Base-by-base conservation (phyloP, 331 rosid species). In the Prunus yedoensis region DNA sequence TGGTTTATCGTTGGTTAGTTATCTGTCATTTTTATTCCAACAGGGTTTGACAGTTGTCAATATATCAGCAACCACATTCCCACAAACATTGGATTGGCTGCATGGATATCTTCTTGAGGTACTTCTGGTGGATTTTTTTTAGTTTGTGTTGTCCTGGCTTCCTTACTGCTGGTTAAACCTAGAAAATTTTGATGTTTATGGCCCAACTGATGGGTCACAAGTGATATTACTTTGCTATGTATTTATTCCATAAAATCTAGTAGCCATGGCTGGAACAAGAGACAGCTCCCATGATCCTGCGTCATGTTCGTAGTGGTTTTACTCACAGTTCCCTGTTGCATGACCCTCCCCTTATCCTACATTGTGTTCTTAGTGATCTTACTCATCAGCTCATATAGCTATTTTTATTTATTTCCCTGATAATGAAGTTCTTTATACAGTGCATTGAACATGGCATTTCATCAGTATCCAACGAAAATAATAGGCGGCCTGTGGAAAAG, bases 101-200 rank as follows among this genome's bases (percentile, higher is more conserved):
- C 97, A 92, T 18, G 73, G 84, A 16, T 78, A 94, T 84, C 97
- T 94, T 86, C 97, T 94, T 68, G 93, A 92, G 99, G 99, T 94
- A 86, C 43, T 66, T 25, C 8, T 32, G n/a, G 12, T 46, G 30
- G 20, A 65, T 18, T 13, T 50, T 21, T 68, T 13, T 10, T 18
- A 79, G 58, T 20, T 59, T 4, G 23, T 20, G 52, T 32, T 68
- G 46, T 17, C 46, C 70, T 8, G 53, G 9, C 76, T 66, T 32
- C 15, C 1, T 23, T 32, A 41, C 5, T n/a, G 21, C 49, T 68
- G 21, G 30, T 68, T 3, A 30, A 65, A 72, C 47, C 75, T 28
- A 1, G 11, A 61, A 61, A 21, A 32, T 66, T 41, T 14, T 18
- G 20, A 10, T 61, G 18, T 20, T 66, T 53, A 28, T 32, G 10